These are phyloP conservation scores for Ascochyta koolunga DNA, from an alignment of 2,329 filamentous ascomycete genomes.

Conservation along the genomic window DNA sequence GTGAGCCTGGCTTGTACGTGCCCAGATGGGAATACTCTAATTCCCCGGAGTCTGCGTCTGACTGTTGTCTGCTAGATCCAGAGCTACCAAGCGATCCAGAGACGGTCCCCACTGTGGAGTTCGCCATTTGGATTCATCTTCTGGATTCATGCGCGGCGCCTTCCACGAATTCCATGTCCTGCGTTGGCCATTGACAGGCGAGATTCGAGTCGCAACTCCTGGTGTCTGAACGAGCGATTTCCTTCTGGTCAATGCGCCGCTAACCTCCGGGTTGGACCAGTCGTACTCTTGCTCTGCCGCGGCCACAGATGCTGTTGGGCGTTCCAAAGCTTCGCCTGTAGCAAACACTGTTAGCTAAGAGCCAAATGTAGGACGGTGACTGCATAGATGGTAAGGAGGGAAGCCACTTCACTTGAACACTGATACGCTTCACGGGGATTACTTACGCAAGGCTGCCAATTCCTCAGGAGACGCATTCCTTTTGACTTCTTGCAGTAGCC, in stretches of 20 bases:
- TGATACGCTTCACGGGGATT: background rate
- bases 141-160: constrained; percentile 28
- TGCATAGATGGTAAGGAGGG: background rate
- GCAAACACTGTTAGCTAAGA: constrained; percentile 12
- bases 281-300: constrained; percentile 19
- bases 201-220: constrained; percentile 46
- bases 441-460: constrained; percentile 51
- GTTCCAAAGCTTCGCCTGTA: constrained; percentile 39
- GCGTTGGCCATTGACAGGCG: constrained; percentile 41
- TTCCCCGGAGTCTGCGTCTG: constrained; percentile 51
- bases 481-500: constrained; percentile 55
- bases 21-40: constrained; percentile 52
- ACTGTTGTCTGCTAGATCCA: constrained; percentile 31
- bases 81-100: constrained; percentile 25
- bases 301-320: constrained; percentile 20
- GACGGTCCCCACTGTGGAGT: constrained; percentile 20
- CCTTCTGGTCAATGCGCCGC: constrained; percentile 41
- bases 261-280: constrained; percentile 20
- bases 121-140: constrained; percentile 43
- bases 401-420: background rate
- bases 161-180: constrained; percentile 45
- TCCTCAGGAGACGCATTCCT: constrained; percentile 57
- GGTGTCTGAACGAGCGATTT: constrained; percentile 50
- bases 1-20: constrained; percentile 50
- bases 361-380: background rate